Evolutionary conservation across 2,329 filamentous ascomycete species (phyloP), one percentile per base, ranked within the genome.

Genomic region (Keithomyces neogunnii): DNA sequence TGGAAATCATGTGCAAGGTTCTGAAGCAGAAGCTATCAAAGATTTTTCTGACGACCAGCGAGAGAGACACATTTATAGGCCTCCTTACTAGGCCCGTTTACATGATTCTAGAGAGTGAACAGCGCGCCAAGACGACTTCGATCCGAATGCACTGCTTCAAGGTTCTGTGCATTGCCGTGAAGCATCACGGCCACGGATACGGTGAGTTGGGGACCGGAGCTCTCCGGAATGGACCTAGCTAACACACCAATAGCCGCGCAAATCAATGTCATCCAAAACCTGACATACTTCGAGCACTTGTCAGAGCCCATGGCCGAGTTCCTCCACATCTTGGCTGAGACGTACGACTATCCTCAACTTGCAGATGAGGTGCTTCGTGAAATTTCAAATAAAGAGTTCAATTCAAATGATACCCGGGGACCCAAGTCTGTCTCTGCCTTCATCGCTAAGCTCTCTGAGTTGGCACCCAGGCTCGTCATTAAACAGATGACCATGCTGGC

Each of bases 301-400:
- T 92, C 93, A 0, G 93, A 99, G 64, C 93, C 93, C 1, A 99
- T 99, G 93, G 93, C 93, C 33, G 95, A 99, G 66, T 96, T 99
- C 61, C 74, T 99, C 4, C 89, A 97, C 61, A 99, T 97, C 62
- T 76, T 99, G 30, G 86, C 91, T 1, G 91, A 97, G 66, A 92
- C 96, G 72, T 99, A 97, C 71, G 93, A 99, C 69, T 95, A 97
- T 65, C 88, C 91, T 13, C 93, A 99, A 63, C 77, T 99, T 7
- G 86, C 90, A 4, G 93, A 96, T 65, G 93, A 99, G 65, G 88
- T 97, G 32, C 70, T 99, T 53, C 85, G 89, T 61, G 93, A 99
- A 65, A 80, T 99, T 58, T 95, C 91, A 66, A 96, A 91, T 70
- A 99, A 96, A 66, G 92, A 97, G 64, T 99, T 97, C 73, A 96